Percentiles rank a stretch among this genome's conserved stretches.
These are phyloP conservation scores for Talaromyces liani DNA, from an alignment of 495 filamentous ascomycete genomes.

Conservation along the genomic window DNA sequence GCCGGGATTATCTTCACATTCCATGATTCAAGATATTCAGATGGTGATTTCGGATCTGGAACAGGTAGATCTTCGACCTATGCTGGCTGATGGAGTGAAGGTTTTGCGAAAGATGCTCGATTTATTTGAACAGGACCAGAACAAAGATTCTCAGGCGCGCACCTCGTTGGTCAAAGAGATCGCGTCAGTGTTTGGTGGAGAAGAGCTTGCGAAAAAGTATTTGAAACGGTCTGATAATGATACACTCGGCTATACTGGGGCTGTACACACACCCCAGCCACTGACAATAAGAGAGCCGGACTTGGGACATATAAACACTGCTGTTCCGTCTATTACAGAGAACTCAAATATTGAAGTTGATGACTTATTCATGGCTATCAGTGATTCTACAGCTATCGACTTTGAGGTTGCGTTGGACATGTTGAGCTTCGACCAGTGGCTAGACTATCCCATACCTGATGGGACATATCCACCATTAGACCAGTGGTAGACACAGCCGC, in stretches of 20 bases:
- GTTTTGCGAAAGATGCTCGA: slow-evolving; percentile 10
- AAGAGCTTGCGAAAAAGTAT: slow-evolving; percentile 9
- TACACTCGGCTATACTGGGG: background rate
- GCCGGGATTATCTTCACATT: slow-evolving; percentile 10
- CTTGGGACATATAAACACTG: background rate
- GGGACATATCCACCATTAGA: background rate
- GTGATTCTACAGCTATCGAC: slow-evolving; percentile 5
- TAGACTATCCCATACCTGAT: background rate
- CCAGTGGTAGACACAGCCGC: background rate
- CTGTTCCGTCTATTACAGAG: background rate
- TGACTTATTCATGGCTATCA: background rate
- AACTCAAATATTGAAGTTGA: background rate
- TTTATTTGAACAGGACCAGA: slow-evolving; percentile 2
- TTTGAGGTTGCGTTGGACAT: slow-evolving; percentile 8
- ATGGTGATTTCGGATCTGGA: slow-evolving; percentile 12
- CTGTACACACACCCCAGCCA: background rate
- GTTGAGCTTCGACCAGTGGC: slow-evolving; percentile 8
- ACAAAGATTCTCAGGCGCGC: background rate
- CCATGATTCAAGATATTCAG: slow-evolving; percentile 9
- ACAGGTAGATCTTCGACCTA: slow-evolving; percentile 6
- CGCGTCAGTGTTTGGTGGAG: slow-evolving; percentile 11
- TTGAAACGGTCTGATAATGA: slow-evolving; percentile 3
- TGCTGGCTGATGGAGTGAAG: slow-evolving; percentile 10
- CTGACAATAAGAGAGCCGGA: background rate
- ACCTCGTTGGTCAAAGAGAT: slow-evolving; percentile 6